Evolutionary conservation across 805 yeast genomes (phyloP).

Genomic region (Starmerella lactis-condensi): DNA sequence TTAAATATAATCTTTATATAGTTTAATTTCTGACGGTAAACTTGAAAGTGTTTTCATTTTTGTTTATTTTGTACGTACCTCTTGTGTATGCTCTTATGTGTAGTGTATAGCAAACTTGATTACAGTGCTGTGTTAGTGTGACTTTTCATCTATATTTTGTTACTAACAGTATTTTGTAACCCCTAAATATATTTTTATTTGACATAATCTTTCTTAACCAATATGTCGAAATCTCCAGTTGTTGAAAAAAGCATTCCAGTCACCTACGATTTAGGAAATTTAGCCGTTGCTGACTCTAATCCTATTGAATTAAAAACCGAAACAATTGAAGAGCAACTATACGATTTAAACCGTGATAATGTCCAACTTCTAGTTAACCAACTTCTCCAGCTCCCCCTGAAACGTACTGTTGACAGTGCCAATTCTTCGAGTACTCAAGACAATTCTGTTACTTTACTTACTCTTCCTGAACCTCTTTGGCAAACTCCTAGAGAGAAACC

Average conservation of each 20-base stretch:
- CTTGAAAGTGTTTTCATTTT: too few relatives aligned
- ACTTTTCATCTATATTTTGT: too few relatives aligned
- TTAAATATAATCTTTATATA: too few relatives aligned
- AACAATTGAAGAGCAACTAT: slow-evolving; percentile 36
- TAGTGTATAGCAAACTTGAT: too few relatives aligned
- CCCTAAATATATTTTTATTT: too few relatives aligned
- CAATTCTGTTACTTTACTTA: slow-evolving; percentile 64
- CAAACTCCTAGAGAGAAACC: slow-evolving; percentile 88
- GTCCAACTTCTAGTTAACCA: slow-evolving; percentile 83
- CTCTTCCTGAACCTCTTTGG: slow-evolving; percentile 68
- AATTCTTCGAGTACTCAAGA: slow-evolving; percentile 39
- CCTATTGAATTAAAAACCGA: slow-evolving; percentile 46
- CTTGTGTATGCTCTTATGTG: too few relatives aligned
- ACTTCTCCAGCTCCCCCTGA: slow-evolving; percentile 71
- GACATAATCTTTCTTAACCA: too few relatives aligned
- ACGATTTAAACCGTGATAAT: slow-evolving; percentile 65
- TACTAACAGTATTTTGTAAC: too few relatives aligned
- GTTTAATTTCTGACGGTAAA: too few relatives aligned
- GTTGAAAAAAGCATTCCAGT: slow-evolving; percentile 88
- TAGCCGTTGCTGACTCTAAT: slow-evolving; percentile 77
- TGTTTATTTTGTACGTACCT: too few relatives aligned
- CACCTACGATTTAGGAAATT: slow-evolving; percentile 71
- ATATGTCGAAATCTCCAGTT: slow-evolving; percentile 13
- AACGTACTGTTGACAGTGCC: slow-evolving; percentile 60
- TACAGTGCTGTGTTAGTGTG: too few relatives aligned